Evolutionary conservation across 2,329 filamentous ascomycete genomes (phyloP), one percentile per base, ranked within the genome.

Genomic region (Achaetomium macrosporum): DNA sequence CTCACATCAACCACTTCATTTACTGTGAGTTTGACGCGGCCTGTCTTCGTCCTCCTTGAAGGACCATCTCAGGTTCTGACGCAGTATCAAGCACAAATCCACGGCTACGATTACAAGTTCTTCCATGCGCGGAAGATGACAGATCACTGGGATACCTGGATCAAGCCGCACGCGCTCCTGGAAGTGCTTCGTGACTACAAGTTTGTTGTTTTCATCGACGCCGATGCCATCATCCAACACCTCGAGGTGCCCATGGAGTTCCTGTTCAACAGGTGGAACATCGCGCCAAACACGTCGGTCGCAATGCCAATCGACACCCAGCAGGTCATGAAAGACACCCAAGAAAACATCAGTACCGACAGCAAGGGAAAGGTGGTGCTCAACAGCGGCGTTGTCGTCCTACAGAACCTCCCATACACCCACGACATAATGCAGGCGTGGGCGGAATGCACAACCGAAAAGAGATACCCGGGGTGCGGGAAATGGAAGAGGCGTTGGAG

Each of bases 241-340:
- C 66, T 70, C 1, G 66, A 74, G 33, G 59, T 77, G 1, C 73
- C 74, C 3, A 54, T 76, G n/a, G 74, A 77, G 62, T 76, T 72
- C 70, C 67, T 77, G 8, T 67, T 77, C 59, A 74, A 73, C 58
- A 66, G 71, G 40, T 76, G 74, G 74, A 67, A 70, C 50, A 65
- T 75, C 44, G 65, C 63, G 10, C 55, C 62, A 0, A 59, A 68
- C 2, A 75, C 71, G 0, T 66, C 74, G 13, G 61, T 75, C 50
- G 71, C 75, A 51, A 71, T 76, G 67, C 69, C 74, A 36, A 65
- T 71, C 51, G 75, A 77, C 48, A 73, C 74, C 7, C 65, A 72
- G 55, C 63, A 65, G 48, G 74, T 75, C 59, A 63, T 54, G 35
- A 71, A 74, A 54, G 63, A 62, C 47, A 63, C 25, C 4, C 4